These are phyloP conservation scores for Yamadazyma laniorum DNA, from an alignment of 805 yeast genomes.

Conservation along the genomic window DNA sequence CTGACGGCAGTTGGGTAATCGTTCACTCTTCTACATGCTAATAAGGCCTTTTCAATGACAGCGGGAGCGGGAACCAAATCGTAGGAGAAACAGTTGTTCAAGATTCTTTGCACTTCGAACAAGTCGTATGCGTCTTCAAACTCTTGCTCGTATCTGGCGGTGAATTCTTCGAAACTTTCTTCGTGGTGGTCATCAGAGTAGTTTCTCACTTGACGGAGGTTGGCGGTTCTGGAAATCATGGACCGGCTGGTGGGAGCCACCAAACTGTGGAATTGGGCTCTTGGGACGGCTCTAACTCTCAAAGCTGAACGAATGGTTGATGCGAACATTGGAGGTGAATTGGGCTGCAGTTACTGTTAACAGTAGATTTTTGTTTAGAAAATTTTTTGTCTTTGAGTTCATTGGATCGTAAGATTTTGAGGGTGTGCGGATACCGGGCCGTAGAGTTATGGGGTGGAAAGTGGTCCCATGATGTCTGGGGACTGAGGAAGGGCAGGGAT, in stretches of 20 bases:
- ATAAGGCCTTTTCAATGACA: slow-evolving; percentile 91
- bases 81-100: slow-evolving; percentile 97
- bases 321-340: slow-evolving; percentile 28
- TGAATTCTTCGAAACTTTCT: slow-evolving; percentile 94
- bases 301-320: slow-evolving; percentile 43
- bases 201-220: slow-evolving; percentile 45
- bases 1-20: slow-evolving; percentile 98
- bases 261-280: slow-evolving; percentile 15
- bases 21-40: slow-evolving; percentile 98
- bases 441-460: background rate
- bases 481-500: no score
- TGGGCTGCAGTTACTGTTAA: background rate
- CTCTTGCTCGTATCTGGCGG: slow-evolving; percentile 88
- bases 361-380: slow-evolving; percentile 9
- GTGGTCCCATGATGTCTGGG: background rate
- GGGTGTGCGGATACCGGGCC: slow-evolving; percentile 3
- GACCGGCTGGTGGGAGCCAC: slow-evolving; percentile 10
- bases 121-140: slow-evolving; percentile 63
- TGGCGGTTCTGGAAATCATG: background rate
- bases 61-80: slow-evolving; percentile 98
- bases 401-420: slow-evolving; percentile 18
- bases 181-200: slow-evolving; percentile 82
- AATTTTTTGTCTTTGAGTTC: slow-evolving; percentile 16
- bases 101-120: slow-evolving; percentile 69
- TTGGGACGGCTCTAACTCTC: slow-evolving; percentile 32